A percentile compares a stretch with the other conserved stretches of the same genome.
These are phyloP conservation scores for Verticillium klebahnii DNA, from an alignment of 2,329 filamentous ascomycete species.

Conservation along the genomic window DNA sequence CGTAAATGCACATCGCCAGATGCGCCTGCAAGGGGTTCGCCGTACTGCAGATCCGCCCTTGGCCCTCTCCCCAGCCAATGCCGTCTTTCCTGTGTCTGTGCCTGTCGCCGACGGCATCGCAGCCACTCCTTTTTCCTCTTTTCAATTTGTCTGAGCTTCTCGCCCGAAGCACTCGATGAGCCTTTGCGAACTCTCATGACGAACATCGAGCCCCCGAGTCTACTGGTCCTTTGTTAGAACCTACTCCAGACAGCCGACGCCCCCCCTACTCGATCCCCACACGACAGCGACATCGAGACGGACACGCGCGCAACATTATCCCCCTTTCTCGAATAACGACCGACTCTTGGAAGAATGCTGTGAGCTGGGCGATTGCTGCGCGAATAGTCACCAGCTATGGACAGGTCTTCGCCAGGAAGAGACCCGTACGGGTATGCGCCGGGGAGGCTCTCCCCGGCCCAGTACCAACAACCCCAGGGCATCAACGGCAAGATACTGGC, in stretches of 20 bases:
- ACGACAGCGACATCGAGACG: neutral
- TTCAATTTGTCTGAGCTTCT: neutral
- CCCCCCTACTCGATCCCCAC: neutral
- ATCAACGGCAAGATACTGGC: slow-evolving; percentile 46
- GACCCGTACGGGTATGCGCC: slow-evolving; percentile 30
- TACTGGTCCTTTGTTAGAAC: neutral
- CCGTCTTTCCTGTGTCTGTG: neutral
- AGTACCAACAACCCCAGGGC: slow-evolving; percentile 18
- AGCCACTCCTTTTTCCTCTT: neutral
- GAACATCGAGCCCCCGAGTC: neutral
- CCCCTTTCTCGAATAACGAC: neutral
- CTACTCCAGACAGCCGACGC: neutral
- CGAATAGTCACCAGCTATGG: slow-evolving; percentile 24
- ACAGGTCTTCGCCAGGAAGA: slow-evolving; percentile 29
- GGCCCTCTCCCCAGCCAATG: neutral
- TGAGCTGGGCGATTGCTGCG: neutral
- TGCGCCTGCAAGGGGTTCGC: neutral
- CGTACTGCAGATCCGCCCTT: neutral
- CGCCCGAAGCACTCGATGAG: neutral
- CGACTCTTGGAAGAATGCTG: neutral
- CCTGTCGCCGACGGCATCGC: neutral
- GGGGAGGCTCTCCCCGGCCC: slow-evolving; percentile 24
- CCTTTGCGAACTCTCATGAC: neutral
- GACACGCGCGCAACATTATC: neutral
- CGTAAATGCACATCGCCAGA: neutral